Conservation (phyloP, 2,329 filamentous ascomycete genomes). For the Aphanoascus verrucosus region DNA sequence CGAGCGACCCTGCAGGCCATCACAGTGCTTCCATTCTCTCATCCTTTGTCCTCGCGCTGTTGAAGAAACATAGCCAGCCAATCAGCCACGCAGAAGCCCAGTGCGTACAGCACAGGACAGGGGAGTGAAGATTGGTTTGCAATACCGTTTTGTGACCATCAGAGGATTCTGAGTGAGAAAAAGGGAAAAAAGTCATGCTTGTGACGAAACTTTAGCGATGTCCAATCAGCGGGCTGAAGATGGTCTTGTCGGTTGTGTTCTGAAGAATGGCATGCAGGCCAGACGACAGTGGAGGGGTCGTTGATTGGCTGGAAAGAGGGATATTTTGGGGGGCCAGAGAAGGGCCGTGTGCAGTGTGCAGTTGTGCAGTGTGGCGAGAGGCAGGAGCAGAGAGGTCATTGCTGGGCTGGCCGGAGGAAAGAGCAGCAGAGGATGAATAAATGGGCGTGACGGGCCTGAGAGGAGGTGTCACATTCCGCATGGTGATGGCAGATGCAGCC, state of each 20-base stretch:
- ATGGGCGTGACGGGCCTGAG: neutral
- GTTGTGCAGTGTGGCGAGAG: neutral
- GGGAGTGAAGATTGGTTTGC: no score
- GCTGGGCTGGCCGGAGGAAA: neutral
- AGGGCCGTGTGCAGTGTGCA: neutral
- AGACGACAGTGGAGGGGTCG: neutral
- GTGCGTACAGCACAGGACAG: no score
- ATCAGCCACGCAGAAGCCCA: neutral
- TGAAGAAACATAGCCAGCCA: neutral
- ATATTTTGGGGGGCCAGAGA: neutral
- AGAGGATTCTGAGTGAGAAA: no score
- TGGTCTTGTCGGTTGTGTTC: neutral
- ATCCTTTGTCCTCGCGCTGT: neutral
- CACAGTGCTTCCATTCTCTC: neutral
- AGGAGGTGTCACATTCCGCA: neutral
- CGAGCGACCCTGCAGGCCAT: neutral
- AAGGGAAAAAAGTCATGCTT: neutral
- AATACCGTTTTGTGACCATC: no score
- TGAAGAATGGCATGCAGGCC: conserved; percentile 8
- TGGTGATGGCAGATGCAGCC: neutral
- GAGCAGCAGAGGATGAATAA: neutral
- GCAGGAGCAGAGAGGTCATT: neutral
- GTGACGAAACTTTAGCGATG: neutral
- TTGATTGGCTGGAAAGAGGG: neutral
- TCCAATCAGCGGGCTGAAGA: conserved; percentile 1